These are phyloP conservation scores for Linnemannia schmuckeri DNA, from an alignment of 192 early-diverging fungal species.

Conservation along the genomic window DNA sequence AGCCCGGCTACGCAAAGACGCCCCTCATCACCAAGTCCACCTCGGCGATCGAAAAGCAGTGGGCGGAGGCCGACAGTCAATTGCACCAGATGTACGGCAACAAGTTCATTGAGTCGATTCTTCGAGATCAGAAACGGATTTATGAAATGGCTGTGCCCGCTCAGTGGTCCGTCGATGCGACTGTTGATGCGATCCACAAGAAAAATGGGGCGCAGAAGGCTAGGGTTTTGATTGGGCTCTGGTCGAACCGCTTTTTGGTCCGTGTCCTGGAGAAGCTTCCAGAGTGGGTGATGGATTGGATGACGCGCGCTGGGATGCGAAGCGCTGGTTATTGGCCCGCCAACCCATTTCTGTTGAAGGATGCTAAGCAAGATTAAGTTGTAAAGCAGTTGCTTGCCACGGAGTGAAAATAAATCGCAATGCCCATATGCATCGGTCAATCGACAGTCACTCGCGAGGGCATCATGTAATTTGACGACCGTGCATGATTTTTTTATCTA, in stretches of 20 bases:
- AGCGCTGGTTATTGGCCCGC: background rate
- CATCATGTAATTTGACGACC: too few species aligned
- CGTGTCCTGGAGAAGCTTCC: background rate
- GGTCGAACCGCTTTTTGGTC: background rate
- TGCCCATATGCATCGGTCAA: background rate
- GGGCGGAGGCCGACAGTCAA: background rate
- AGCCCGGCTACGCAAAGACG: constrained; percentile 16
- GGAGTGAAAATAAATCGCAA: background rate
- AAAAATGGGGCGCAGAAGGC: background rate
- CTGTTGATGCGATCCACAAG: constrained; percentile 3
- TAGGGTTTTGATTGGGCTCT: background rate
- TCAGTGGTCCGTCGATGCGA: background rate
- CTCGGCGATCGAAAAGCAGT: background rate
- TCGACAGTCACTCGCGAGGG: too few species aligned
- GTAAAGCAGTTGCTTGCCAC: background rate
- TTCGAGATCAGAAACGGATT: background rate
- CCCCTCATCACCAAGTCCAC: background rate
- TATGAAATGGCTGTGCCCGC: background rate
- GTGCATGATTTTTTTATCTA: too few species aligned
- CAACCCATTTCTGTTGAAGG: background rate
- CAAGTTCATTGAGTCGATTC: background rate
- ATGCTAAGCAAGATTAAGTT: background rate
- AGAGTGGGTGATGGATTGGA: background rate
- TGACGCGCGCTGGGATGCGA: background rate
- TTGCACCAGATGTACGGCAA: background rate